Conservation (phyloP, 352 stramenopile species). For the Aphanomyces stellatus region DNA sequence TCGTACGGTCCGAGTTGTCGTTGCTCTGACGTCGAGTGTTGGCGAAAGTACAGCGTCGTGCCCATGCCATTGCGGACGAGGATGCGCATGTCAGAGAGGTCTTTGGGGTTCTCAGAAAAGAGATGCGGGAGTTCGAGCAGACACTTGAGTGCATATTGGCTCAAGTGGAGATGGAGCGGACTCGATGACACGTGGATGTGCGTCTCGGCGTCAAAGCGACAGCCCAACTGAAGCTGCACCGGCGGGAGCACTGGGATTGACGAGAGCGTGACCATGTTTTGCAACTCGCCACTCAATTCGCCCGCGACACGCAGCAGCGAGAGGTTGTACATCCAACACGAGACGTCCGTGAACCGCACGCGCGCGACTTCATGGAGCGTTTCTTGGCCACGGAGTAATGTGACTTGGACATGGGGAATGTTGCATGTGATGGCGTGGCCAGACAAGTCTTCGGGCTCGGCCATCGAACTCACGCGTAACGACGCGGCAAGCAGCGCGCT, state of each 20-base stretch:
- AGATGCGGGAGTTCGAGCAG: neutral
- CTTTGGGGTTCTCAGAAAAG: neutral
- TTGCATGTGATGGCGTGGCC: neutral
- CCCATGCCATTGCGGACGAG: constrained; percentile 38
- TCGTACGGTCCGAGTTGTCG: constrained; percentile 29
- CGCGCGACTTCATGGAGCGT: neutral
- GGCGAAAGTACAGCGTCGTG: constrained; percentile 47
- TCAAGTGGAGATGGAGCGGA: neutral
- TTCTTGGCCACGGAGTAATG: neutral
- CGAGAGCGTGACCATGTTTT: constrained; percentile 10
- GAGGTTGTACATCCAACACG: neutral
- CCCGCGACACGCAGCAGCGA: neutral
- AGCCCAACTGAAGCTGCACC: neutral
- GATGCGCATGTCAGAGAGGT: constrained; percentile 53
- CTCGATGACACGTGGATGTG: neutral
- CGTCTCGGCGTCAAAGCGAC: neutral
- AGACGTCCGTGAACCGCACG: neutral
- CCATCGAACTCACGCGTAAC: neutral
- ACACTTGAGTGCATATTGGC: constrained; percentile 2
- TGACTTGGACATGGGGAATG: neutral
- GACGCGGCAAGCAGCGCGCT: neutral
- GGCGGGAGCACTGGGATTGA: neutral
- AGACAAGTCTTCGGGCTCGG: neutral
- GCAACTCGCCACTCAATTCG: neutral
- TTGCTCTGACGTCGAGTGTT: constrained; percentile 51